These are phyloP conservation scores for Pugionium dolabratum DNA, from an alignment of 345 rosid genomes.

Conservation along the genomic window DNA sequence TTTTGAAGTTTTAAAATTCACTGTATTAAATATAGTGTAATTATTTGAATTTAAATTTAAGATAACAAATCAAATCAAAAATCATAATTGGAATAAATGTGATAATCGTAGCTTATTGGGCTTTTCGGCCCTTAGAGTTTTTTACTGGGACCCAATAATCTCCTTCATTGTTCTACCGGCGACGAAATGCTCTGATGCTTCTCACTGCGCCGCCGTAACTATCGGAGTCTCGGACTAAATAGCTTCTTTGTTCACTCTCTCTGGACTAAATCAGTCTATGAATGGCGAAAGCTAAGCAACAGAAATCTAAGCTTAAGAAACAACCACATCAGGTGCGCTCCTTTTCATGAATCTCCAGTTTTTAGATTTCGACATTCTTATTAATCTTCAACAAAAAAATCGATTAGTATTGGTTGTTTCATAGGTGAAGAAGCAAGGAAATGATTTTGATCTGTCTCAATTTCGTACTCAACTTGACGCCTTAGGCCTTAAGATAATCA, in stretches of 20 bases:
- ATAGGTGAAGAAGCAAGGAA: constrained; percentile 73
- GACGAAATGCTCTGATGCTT: background rate
- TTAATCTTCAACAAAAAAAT: background rate
- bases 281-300: constrained; percentile 82
- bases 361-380: background rate
- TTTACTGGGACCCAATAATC: too few relatives aligned
- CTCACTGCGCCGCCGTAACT: constrained; percentile 20
- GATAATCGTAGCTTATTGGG: background rate
- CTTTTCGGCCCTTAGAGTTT: background rate
- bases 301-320: constrained; percentile 63
- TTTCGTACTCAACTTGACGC: constrained; percentile 67
- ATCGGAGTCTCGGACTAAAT: constrained; percentile 12
- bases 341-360: background rate
- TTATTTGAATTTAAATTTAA: too few relatives aligned
- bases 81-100: too few relatives aligned
- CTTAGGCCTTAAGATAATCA: constrained; percentile 69
- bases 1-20: too few relatives aligned
- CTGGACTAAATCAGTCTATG: background rate
- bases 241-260: background rate
- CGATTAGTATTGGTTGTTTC: background rate
- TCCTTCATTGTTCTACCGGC: constrained; percentile 14
- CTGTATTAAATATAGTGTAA: too few relatives aligned
- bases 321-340: constrained; percentile 47
- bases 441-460: constrained; percentile 62
- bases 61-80: too few relatives aligned